Evolutionary conservation across 2,329 filamentous ascomycete species (phyloP).

Genomic region (Clonostachys rosea): DNA sequence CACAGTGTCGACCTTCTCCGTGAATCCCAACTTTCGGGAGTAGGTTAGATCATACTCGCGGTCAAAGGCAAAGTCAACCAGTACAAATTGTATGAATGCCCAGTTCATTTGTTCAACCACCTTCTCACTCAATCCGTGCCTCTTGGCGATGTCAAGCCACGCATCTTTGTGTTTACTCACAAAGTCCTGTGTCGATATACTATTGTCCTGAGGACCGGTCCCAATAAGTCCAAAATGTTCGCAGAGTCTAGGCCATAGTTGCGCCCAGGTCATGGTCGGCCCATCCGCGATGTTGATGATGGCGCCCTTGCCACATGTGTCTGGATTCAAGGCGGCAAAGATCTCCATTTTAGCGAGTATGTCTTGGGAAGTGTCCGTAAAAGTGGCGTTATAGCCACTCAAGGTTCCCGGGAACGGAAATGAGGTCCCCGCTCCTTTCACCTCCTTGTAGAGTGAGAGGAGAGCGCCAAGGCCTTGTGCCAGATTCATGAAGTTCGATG

Average conservation of each 20-base stretch:
- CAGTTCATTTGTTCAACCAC: constrained; percentile 1
- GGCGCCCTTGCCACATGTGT: constrained; percentile 4
- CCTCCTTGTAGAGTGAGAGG: constrained; percentile 5
- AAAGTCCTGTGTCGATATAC: constrained; percentile 4
- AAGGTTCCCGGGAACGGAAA: constrained; percentile 7
- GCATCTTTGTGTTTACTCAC: constrained; percentile 3
- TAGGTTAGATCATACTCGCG: constrained; percentile 8
- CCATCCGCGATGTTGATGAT: constrained; percentile 8
- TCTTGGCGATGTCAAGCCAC: constrained; percentile 4
- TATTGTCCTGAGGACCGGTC: background rate
- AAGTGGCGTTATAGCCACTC: constrained; percentile 4
- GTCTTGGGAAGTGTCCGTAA: constrained; percentile 11
- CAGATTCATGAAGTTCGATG: constrained; percentile 9
- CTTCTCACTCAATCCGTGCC: constrained; percentile 4
- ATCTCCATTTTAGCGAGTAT: constrained; percentile 9
- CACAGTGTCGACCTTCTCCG: constrained; percentile 6
- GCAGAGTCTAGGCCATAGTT: constrained; percentile 8
- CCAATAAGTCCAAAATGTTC: constrained; percentile 8
- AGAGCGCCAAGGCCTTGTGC: constrained; percentile 8
- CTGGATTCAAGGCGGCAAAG: constrained; percentile 5
- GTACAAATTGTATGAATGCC: constrained; percentile 5
- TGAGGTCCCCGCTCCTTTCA: constrained; percentile 5
- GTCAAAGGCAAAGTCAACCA: constrained; percentile 10
- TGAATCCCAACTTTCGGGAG: constrained; percentile 6
- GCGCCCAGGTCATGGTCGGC: constrained; percentile 5